These are phyloP conservation scores for Piper longum DNA, from an alignment of 164 flowering plant genomes.

Conservation along the genomic window DNA sequence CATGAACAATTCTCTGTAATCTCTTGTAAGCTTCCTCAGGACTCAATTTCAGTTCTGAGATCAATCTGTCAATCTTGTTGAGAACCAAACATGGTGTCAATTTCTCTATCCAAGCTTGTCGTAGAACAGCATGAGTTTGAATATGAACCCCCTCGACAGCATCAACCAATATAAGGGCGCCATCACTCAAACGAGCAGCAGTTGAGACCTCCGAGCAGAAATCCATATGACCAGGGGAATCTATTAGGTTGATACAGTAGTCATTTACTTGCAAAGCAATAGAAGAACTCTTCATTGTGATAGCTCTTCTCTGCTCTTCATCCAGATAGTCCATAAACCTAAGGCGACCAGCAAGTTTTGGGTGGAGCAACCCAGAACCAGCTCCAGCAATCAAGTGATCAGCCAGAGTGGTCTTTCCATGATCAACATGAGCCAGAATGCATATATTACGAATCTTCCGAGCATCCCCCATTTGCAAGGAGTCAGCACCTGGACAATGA, in stretches of 20 bases:
- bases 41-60: conserved; percentile 15
- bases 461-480: conserved; percentile 18
- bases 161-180: conserved; percentile 16
- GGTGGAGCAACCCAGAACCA: conserved; percentile 63
- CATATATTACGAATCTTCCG: conserved; percentile 58
- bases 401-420: conserved; percentile 90
- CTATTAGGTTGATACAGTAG: conserved; percentile 18
- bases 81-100: conserved; percentile 14
- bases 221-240: conserved; percentile 22
- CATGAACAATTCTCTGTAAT: conserved; percentile 12
- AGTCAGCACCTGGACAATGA: too few relatives aligned
- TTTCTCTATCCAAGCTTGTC: conserved; percentile 18
- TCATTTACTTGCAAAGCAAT: conserved; percentile 34
- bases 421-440: conserved; percentile 91
- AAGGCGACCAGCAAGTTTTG: conserved; percentile 68
- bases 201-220: conserved; percentile 13
- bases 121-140: conserved; percentile 20
- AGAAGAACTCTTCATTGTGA: conserved; percentile 92
- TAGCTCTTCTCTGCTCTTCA: conserved; percentile 92
- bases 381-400: conserved; percentile 67
- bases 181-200: conserved; percentile 16
- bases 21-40: conserved; percentile 19
- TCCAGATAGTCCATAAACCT: conserved; percentile 79
- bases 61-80: conserved; percentile 16
- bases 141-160: conserved; percentile 19